phyloP scores from a whole-genome alignment of 192 early-diverging fungal genomes.

The Entomortierella parvispora region DNA sequence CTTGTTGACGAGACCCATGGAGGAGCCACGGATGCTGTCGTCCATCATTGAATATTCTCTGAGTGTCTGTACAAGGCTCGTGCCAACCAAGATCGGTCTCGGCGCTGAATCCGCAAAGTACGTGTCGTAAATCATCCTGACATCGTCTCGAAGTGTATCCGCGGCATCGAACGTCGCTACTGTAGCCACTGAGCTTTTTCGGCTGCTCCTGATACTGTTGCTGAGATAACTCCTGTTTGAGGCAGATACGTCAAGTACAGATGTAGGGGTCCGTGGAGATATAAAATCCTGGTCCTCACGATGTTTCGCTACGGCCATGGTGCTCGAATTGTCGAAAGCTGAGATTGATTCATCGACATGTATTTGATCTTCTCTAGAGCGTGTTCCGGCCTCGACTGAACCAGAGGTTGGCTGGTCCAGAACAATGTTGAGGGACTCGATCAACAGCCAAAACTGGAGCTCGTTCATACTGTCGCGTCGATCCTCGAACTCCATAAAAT shows the following conservation, averaged over 20 bases:
- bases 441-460: slow-evolving; percentile 80
- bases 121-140: slow-evolving; percentile 62
- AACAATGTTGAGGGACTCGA: slow-evolving; percentile 68
- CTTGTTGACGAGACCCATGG: slow-evolving; percentile 1
- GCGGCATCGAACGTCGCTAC: slow-evolving; percentile 5
- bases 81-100: slow-evolving; percentile 47
- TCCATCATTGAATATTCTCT: slow-evolving; percentile 35
- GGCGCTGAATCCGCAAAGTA: slow-evolving; percentile 57
- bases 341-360: no score
- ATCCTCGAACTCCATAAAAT: slow-evolving; percentile 88
- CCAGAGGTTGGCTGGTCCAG: slow-evolving; percentile 2
- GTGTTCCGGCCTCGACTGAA: no score
- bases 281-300: no score
- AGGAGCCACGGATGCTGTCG: neutral
- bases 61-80: slow-evolving; percentile 47
- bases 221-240: neutral
- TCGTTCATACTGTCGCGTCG: slow-evolving; percentile 67
- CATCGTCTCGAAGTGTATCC: slow-evolving; percentile 58
- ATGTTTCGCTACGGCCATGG: no score
- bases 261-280: no score
- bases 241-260: no score
- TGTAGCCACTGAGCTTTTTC: slow-evolving; percentile 25
- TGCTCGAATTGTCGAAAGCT: no score
- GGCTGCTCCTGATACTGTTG: slow-evolving; percentile 25
- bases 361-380: no score